Evolutionary conservation across 805 yeast species (phyloP), one percentile per base, ranked within the genome.

Genomic region (Schwanniomyces vanrijiae): DNA sequence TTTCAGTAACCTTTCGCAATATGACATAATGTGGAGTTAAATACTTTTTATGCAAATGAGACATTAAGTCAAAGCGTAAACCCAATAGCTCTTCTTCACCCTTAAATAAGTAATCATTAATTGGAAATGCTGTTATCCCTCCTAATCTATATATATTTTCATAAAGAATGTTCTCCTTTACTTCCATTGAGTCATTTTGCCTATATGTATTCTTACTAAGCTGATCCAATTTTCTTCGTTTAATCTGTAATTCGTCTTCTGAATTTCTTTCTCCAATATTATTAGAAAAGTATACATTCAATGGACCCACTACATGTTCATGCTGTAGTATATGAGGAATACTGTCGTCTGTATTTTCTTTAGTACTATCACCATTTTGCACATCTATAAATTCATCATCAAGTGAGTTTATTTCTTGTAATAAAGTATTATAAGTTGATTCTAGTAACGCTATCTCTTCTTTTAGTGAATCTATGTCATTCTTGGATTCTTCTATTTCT

Each of bases 101-200:
- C 9, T 56, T 66, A 41, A 66, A 65, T 20, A 66, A 47, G 16
- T 48, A 48, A 46, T 65, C 66, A 51, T 76, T 76, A 37, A 80
- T 66, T 0, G 82, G 80, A 45, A 80, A 80, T 0, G 76, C 76
- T 0, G 84, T 79, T 25, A 76, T 55, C 1, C 83, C 83, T 5
- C 71, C 76, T 47, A 79, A 55, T 44, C 85, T 55, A 46, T 66
- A 69, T 16, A 78, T 60, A 51, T 78, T 79, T 49, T 80, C 85
- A 39, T 68, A 55, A 38, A 71, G 60, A 33, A 76, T 69, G 40
- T 65, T 64, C 10, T 68, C 68, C 25, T 58, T 51, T 26, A 57
- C 19, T 22, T 59, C 59, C 29, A 45, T 42, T 11, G n/a, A 24
- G 25, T 50, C 48, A 9, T 44, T 33, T 37, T 40, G 24, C 5